Evolutionary conservation across 139 green algal genomes (phyloP).

Genomic region (Chlorella sp.): DNA sequence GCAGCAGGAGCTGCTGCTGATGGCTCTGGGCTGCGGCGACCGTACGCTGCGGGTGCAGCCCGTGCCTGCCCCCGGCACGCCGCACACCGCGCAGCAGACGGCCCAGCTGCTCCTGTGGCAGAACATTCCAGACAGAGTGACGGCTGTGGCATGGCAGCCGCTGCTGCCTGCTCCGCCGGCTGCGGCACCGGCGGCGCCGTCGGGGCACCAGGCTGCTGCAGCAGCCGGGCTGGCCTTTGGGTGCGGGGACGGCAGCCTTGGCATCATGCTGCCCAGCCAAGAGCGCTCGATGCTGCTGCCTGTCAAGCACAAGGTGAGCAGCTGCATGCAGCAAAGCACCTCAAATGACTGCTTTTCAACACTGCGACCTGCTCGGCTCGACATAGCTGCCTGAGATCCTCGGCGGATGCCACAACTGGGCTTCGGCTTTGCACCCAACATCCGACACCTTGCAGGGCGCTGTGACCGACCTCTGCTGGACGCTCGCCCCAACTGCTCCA

Average conservation of each 20-base stretch:
- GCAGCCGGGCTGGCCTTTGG: slow-evolving; percentile 41
- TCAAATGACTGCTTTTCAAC: no score
- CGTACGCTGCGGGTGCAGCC: slow-evolving; percentile 31
- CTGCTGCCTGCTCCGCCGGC: neutral
- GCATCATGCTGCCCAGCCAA: slow-evolving; percentile 21
- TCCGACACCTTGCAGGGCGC: slow-evolving; percentile 11
- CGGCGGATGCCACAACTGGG: no score
- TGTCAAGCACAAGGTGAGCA: slow-evolving; percentile 34
- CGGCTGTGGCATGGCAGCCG: slow-evolving; percentile 38
- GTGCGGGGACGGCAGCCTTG: slow-evolving; percentile 43
- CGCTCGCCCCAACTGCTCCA: neutral
- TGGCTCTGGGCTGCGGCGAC: slow-evolving; percentile 48
- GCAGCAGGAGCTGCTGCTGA: neutral
- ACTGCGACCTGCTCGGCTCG: no score
- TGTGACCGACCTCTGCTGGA: slow-evolving; percentile 6
- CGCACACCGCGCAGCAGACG: slow-evolving; percentile 6
- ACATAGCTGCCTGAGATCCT: no score
- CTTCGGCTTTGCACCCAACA: no score
- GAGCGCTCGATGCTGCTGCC: slow-evolving; percentile 24
- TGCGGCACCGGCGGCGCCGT: no score
- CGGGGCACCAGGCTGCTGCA: neutral
- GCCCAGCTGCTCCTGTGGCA: slow-evolving; percentile 44
- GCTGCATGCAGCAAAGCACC: no score
- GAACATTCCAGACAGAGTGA: slow-evolving; percentile 32
- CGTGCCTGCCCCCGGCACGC: neutral